Conservation (phyloP, 2,329 filamentous ascomycete species). For the Eurotiales sp. region DNA sequence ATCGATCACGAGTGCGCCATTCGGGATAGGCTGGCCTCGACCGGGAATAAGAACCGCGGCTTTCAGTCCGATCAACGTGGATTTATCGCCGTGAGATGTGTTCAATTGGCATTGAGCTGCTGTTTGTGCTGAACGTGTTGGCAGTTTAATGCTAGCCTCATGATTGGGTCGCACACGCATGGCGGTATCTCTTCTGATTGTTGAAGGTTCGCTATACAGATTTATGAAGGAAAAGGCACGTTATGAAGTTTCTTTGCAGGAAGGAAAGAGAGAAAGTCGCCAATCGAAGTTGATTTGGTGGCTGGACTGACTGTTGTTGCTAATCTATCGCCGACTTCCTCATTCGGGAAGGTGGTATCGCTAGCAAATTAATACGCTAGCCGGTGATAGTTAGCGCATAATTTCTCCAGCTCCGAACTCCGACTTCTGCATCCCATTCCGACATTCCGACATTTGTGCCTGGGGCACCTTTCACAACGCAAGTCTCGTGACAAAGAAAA, state of each 20-base stretch:
- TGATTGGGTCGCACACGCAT: slow-evolving; percentile 7
- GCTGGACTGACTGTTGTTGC: too few species aligned
- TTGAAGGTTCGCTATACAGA: not conserved
- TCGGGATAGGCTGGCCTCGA: slow-evolving; percentile 39
- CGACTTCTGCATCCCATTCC: too few species aligned
- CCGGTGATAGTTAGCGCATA: not conserved
- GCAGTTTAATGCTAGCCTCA: not conserved
- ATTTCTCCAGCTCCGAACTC: not conserved
- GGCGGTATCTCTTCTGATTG: not conserved
- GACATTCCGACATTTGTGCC: too few species aligned
- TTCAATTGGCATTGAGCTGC: not conserved
- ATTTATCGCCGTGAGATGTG: too few species aligned
- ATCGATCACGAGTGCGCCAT: slow-evolving; percentile 40
- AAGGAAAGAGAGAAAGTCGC: not conserved
- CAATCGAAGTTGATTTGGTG: too few species aligned
- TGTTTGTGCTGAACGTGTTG: not conserved
- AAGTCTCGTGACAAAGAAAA: too few species aligned
- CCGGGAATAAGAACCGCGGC: slow-evolving; percentile 46
- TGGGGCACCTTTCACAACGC: too few species aligned
- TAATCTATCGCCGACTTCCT: not conserved
- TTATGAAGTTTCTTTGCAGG: not conserved
- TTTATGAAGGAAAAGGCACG: not conserved
- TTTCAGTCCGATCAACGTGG: slow-evolving; percentile 4
- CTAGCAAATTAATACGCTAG: not conserved
- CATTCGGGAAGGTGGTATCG: slow-evolving; percentile 10